Percentiles rank a stretch among this genome's conserved stretches.
phyloP scores from a whole-genome alignment of 2,329 filamentous ascomycete genomes.

The Curvularia spicifera region DNA sequence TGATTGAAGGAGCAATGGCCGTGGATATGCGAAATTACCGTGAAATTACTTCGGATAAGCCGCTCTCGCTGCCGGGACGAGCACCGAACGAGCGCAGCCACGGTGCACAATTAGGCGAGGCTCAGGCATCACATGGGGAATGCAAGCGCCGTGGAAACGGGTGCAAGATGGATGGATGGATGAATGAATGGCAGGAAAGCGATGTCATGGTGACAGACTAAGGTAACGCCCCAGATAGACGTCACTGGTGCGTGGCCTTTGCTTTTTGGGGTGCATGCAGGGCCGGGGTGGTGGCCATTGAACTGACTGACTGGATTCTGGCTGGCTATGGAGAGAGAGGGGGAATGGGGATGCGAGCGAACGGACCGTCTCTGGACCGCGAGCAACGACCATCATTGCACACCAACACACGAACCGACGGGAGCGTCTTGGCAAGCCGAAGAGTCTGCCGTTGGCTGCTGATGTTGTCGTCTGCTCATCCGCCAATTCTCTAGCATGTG shows the following conservation, averaged over 20 bases:
- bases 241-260: slow-evolving; percentile 5
- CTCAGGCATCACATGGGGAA: neutral
- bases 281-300: no score
- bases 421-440: neutral
- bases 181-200: neutral
- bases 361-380: neutral
- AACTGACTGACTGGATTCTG: neutral
- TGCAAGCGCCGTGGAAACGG: neutral
- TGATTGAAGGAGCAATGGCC: slow-evolving; percentile 8
- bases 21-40: slow-evolving; percentile 10
- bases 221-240: neutral
- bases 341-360: neutral
- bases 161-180: neutral
- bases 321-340: neutral
- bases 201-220: neutral
- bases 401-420: neutral
- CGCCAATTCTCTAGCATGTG: no score
- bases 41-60: slow-evolving; percentile 9
- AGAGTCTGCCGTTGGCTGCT: neutral
- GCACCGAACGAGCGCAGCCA: neutral
- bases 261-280: slow-evolving; percentile 2
- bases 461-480: no score
- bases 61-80: neutral
- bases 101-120: neutral
- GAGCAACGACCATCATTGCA: neutral